These are phyloP conservation scores for Phytophthora pluvialis DNA, from an alignment of 352 stramenopile species.

Conservation along the genomic window DNA sequence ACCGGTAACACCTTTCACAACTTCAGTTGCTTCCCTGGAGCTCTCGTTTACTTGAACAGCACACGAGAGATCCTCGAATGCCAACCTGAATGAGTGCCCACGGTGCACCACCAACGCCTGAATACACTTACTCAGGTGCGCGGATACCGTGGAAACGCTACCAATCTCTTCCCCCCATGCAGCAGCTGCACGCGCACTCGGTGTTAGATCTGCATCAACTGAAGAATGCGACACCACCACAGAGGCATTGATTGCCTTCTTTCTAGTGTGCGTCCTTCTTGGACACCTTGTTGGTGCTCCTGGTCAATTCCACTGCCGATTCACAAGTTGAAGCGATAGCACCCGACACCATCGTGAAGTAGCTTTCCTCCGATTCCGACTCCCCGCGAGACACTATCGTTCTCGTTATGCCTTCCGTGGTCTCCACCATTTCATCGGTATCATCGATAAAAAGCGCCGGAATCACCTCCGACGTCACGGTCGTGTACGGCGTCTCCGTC, in stretches of 20 bases:
- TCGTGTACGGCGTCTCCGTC: neutral
- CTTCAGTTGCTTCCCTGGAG: conserved; percentile 1
- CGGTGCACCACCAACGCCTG: conserved; percentile 8
- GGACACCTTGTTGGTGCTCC: neutral
- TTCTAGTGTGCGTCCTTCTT: conserved; percentile 1
- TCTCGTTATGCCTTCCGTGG: neutral
- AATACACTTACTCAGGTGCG: conserved; percentile 6
- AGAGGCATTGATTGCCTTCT: neutral
- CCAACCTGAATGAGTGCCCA: conserved; percentile 19
- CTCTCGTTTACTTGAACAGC: conserved; percentile 1
- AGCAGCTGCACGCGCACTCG: conserved; percentile 16
- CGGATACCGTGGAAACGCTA: conserved; percentile 3
- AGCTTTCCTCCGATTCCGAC: conserved; percentile 7
- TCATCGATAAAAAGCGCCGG: neutral
- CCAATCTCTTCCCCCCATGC: conserved; percentile 28
- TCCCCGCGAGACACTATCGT: conserved; percentile 3
- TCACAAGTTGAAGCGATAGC: neutral
- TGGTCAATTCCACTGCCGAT: neutral
- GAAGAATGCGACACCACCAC: neutral
- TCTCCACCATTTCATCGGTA: conserved; percentile 8
- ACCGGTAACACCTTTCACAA: conserved; percentile 24
- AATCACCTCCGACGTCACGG: neutral
- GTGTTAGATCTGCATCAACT: conserved; percentile 3
- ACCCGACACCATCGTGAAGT: neutral
- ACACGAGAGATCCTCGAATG: conserved; percentile 33